These are phyloP conservation scores for Diaporthe sp. DNA, from an alignment of 2,329 filamentous ascomycete genomes.

Conservation along the genomic window DNA sequence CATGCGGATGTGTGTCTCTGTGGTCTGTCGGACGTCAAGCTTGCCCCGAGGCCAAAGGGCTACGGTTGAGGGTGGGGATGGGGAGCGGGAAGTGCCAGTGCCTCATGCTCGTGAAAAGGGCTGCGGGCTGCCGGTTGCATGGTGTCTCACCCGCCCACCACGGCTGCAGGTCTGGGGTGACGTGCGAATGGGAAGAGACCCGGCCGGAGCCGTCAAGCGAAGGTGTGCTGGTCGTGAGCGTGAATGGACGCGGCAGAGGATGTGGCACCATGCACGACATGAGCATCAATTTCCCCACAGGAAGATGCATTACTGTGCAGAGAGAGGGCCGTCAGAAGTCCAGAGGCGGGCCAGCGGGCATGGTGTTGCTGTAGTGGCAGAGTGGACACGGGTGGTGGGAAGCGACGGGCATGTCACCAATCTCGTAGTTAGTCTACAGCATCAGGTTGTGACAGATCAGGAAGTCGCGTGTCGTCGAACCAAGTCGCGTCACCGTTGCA, in stretches of 20 bases:
- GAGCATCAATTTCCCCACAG: slow-evolving; percentile 9
- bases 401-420: background rate
- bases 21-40: background rate
- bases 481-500: background rate
- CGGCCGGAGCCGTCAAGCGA: slow-evolving; percentile 17
- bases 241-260: slow-evolving; percentile 4
- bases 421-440: background rate
- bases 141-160: slow-evolving; percentile 3
- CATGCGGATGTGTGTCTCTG: background rate
- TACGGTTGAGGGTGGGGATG: background rate
- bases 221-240: background rate
- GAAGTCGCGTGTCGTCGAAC: slow-evolving; percentile 3
- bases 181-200: slow-evolving; percentile 14
- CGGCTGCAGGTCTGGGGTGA: background rate
- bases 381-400: background rate
- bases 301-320: background rate
- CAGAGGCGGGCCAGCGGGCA: background rate
- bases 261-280: slow-evolving; percentile 17
- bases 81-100: slow-evolving; percentile 17
- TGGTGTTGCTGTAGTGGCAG: background rate
- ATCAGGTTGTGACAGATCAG: slow-evolving; percentile 18
- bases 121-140: too few species aligned
- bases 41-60: background rate
- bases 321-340: background rate
- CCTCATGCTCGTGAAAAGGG: slow-evolving; percentile 2